Evolutionary conservation across 495 filamentous ascomycete species (phyloP), one percentile per base, ranked within the genome.

Genomic region (Xylaria grammica): DNA sequence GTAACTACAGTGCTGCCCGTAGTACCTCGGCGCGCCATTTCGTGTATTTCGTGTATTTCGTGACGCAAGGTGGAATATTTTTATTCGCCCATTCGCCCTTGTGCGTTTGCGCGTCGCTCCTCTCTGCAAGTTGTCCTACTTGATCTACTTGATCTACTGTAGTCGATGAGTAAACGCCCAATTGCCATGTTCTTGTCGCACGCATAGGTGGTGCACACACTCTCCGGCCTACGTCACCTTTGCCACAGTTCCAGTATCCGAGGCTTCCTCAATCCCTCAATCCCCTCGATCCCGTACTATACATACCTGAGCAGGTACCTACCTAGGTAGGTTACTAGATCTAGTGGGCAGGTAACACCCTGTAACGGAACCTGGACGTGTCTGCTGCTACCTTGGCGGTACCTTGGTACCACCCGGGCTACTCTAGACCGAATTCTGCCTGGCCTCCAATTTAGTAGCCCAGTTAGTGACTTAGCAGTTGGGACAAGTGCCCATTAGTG

Each of bases 141-240:
- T 36, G 34, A 3, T 42, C 3, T 42, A 17, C 40, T 3, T 42
- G 8, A 42, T 42, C 17, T 15, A 9, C 7, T 42, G 40, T 17
- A 17, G 3, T 17, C 3, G 40, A 11, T 17, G 34, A 56, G 53
- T 42, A 26, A 26, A 27, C 38, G 30, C 19, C 22, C 53, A 56
- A 56, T 42, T 42, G 34, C 53, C n/a, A 20, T 20, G 53, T 56
- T 1, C 4, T 56, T 20, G 53, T 4, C 32, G n/a, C n/a, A n/a
- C 32, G 32, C 32, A 36, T 55, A 36, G 53, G 53, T 1, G 26
- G 22, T 40, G 53, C 53, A 42, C 34, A 40, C 53, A 38, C 40
- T 56, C 53, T n/a, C n/a, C n/a, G n/a, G n/a, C 34, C 34, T 56
- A 56, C 53, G 53, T 56, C 53, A 56, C 36, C 22, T 42, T 26